Conservation (phyloP, 306 rosid genomes). For the Abrus pulchellus region DNA sequence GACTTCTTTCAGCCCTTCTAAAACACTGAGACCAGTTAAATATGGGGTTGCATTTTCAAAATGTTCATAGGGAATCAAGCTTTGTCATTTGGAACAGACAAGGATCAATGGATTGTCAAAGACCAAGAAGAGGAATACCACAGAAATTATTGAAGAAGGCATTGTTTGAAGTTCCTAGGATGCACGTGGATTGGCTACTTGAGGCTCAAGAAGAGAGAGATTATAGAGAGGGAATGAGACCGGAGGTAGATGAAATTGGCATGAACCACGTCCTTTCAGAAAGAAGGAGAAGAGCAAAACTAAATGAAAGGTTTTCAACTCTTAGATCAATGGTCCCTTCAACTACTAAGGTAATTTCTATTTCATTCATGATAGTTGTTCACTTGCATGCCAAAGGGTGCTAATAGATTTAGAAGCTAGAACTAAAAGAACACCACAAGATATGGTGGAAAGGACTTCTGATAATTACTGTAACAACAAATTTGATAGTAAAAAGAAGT, state of each 20-base stretch:
- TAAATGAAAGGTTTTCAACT: slow-evolving; percentile 73
- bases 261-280: slow-evolving; percentile 73
- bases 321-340: slow-evolving; percentile 84
- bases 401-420: slow-evolving; percentile 52
- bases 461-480: slow-evolving; percentile 67
- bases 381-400: slow-evolving; percentile 36
- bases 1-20: slow-evolving; percentile 63
- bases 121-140: slow-evolving; percentile 54
- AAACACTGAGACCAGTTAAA: slow-evolving; percentile 65
- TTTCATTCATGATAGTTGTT: slow-evolving; percentile 37
- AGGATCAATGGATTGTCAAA: slow-evolving; percentile 51
- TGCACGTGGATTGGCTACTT: slow-evolving; percentile 60
- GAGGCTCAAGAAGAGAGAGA: slow-evolving; percentile 72
- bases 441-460: slow-evolving; percentile 66
- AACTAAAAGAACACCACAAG: slow-evolving; percentile 65
- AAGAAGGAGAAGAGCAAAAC: slow-evolving; percentile 75
- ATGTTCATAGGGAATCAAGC: slow-evolving; percentile 60
- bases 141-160: slow-evolving; percentile 74
- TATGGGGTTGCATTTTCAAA: slow-evolving; percentile 57
- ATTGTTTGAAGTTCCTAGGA: slow-evolving; percentile 77
- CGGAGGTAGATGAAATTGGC: slow-evolving; percentile 71
- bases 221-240: slow-evolving; percentile 62
- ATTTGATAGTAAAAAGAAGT: slow-evolving; percentile 56
- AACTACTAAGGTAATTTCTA: slow-evolving; percentile 65
- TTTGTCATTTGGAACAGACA: slow-evolving; percentile 67